These are phyloP conservation scores for Entomortierella lignicola DNA, from an alignment of 192 early-diverging fungal species.

Conservation along the genomic window DNA sequence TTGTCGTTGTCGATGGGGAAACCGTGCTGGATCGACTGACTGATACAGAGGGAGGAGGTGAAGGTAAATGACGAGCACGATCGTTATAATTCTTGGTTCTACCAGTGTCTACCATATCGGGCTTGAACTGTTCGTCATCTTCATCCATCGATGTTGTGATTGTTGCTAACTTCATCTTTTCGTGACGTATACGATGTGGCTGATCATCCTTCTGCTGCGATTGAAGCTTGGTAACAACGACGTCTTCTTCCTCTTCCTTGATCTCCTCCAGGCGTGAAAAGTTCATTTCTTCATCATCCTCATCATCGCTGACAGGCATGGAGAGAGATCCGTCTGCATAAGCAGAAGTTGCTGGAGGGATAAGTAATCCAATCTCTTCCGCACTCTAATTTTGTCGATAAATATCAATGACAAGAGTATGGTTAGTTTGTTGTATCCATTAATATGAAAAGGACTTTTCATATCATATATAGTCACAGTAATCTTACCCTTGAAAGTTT, in stretches of 20 bases:
- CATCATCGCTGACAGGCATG: constrained; percentile 64
- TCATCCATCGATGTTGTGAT: constrained; percentile 30
- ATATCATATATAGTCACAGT: no score
- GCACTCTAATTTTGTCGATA: constrained; percentile 17
- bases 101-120: no score
- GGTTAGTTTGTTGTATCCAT: not conserved
- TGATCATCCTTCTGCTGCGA: constrained; percentile 15
- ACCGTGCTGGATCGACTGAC: constrained; percentile 49
- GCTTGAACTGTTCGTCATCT: not conserved
- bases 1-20: constrained; percentile 28
- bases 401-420: not conserved
- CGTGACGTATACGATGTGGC: constrained; percentile 17
- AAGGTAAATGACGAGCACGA: constrained; percentile 26
- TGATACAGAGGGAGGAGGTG: constrained; percentile 39
- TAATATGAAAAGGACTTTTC: no score
- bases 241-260: constrained; percentile 35
- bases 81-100: not conserved
- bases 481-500: constrained; percentile 57
- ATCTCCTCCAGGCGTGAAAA: constrained; percentile 31
- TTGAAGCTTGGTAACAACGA: not conserved
- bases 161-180: constrained; percentile 42
- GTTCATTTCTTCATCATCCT: constrained; percentile 44
- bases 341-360: constrained; percentile 56
- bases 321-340: constrained; percentile 63
- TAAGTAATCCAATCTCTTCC: constrained; percentile 32